Evolutionary conservation across 2,329 filamentous ascomycete species (phyloP).

Genomic region (Clathrospora elynae): DNA sequence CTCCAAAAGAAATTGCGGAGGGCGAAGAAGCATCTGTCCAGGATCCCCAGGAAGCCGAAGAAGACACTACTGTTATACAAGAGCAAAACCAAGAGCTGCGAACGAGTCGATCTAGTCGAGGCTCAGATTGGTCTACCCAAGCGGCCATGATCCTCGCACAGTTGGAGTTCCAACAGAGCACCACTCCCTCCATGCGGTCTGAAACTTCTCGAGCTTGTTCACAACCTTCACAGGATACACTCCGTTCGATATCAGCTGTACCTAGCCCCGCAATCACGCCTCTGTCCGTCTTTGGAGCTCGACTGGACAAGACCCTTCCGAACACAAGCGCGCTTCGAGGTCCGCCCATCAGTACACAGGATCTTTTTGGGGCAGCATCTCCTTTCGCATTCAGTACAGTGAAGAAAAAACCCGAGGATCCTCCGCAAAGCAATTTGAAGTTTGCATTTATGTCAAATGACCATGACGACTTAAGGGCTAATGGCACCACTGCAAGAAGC

Average conservation of each 20-base stretch:
- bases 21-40: not conserved
- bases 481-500: constrained; percentile 23
- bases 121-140: constrained; percentile 45
- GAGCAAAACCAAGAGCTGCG: constrained; percentile 3
- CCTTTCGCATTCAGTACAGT: constrained; percentile 50
- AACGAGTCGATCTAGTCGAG: constrained; percentile 15
- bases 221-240: constrained; percentile 23
- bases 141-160: constrained; percentile 44
- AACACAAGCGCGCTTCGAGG: constrained; percentile 20
- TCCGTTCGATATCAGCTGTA: constrained; percentile 16
- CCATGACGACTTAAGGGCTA: constrained; percentile 8
- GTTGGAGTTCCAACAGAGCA: constrained; percentile 41
- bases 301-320: constrained; percentile 23
- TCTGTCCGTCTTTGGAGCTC: constrained; percentile 34
- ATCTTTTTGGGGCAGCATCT: constrained; percentile 50
- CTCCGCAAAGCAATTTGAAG: constrained; percentile 29
- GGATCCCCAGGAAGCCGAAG: constrained; percentile 1
- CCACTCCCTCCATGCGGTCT: constrained; percentile 24
- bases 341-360: constrained; percentile 50
- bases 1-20: not conserved
- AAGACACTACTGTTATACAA: not conserved
- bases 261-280: constrained; percentile 38
- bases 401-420: constrained; percentile 44
- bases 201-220: constrained; percentile 24
- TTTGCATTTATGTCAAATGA: constrained; percentile 27